Evolutionary conservation across 306 rosid genomes (phyloP), one percentile per base, ranked within the genome.

Genomic region (Sicyos edulis): DNA sequence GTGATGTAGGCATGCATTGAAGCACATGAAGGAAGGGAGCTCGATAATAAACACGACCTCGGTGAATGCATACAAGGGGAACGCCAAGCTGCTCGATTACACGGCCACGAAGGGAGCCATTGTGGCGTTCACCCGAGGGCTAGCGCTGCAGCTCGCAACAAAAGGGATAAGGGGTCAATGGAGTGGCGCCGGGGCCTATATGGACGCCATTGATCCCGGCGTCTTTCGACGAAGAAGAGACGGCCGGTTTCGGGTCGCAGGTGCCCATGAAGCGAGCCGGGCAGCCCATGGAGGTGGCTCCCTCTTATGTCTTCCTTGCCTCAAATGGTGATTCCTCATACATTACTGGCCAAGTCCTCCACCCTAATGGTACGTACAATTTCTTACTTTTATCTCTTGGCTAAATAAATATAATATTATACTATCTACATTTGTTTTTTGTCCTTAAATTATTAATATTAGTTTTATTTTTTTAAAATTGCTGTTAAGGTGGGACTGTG

Each of bases 11-110:
- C 89, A 85, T 75, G 87, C 89, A 1, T 17, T 87, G 78, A 83
- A 79, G 85, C 86, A 85, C 78, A 83, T 87, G 89, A 83, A 76
- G 61, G 83, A 85, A 78, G 89, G 92, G 52, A 81, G 89, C 42
- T 73, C 77, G 16, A 85, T 87, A 45, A 87, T 87, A 54, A 87
- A 87, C 77, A 83, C 87, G 22, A 76, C 85, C 1, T 85, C 92
- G 4, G 83, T 87, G 8, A 78, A 83, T 1, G 86, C 88, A 0
- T 85, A 83, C 50, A n/a, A 20, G 8, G 89, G 89, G 13, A 75
- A 76, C 20, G 78, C 85, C 1, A 59, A 74, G 44, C 19, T 55
- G 26, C 47, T 81, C 49, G 92, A 85, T 76, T 87, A 87, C 64
- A 81, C 74, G 0, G 77, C 89, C 0, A 83, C 86, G 0, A 87